Base-by-base conservation (phyloP, 768 basidiomycete genomes). In the Auriculariales sp. region DNA sequence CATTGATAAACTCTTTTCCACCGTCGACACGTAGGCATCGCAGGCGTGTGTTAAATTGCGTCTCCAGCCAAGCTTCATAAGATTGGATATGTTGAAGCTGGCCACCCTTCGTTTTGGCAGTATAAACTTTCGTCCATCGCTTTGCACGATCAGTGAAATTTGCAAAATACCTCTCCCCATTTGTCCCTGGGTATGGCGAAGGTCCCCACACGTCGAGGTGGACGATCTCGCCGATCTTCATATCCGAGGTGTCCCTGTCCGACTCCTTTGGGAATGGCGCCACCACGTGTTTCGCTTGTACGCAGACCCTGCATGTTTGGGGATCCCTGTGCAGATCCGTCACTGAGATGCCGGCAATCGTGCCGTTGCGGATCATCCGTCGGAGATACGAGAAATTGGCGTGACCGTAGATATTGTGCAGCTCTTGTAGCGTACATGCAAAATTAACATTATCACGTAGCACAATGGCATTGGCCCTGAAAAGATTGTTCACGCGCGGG, bases 1-100 rank as follows among this genome's bases (percentile, higher is more conserved):
- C 6, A n/a, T 49, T 46, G 24, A 57, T 52, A 3, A 64, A 53
- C 48, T 65, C 61, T 2, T 52, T 49, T 0, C 64, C 58, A 28
- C 59, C 56, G 51, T 63, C 57, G 2, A 57, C 54, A 0, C 53
- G 49, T 25, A 56, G 55, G 12, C 46, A 53, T 0, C 50, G 51
- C 1, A 64, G 34, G 10, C 6, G 19, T 2, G 33, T 24, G 7
- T 46, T 47, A 19, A 28, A 46, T 28, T 53, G 44, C 2, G 46
- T 53, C 47, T 56, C 55, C 3, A 39, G 48, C 15, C 31, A 36
- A 1, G 52, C 54, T 25, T 54, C 33, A 35, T n/a, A 53, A 12
- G 30, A 44, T 19, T 45, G 9, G 44, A 55, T 44, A 3, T 44
- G 15, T 1, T 24, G 17, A 5, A 44, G 17, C 22, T 44, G 39